Percentiles rank a stretch among this genome's conserved stretches.
Conservation (phyloP, 2,329 filamentous ascomycete genomes). For the Stromatinia cepivora region DNA sequence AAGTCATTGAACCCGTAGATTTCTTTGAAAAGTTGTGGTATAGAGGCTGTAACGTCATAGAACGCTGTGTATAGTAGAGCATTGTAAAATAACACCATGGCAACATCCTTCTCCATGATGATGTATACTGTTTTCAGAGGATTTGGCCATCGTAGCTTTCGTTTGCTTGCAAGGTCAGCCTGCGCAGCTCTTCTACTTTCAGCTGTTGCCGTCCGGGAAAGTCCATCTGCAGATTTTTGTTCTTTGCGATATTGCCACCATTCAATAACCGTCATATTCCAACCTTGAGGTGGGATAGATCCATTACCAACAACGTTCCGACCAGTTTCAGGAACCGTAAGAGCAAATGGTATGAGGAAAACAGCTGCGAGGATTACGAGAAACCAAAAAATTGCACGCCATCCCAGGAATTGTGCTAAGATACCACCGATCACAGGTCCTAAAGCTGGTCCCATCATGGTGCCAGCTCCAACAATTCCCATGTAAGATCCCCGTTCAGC, state of each 20-base stretch:
- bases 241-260: slow-evolving; percentile 40
- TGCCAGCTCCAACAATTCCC: slow-evolving; percentile 62
- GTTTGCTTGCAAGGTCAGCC: slow-evolving; percentile 42
- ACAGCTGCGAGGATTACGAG: slow-evolving; percentile 48
- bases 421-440: slow-evolving; percentile 54
- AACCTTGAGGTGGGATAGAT: slow-evolving; percentile 56
- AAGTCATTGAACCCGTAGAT: slow-evolving; percentile 41
- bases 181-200: slow-evolving; percentile 41
- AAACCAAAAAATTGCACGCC: slow-evolving; percentile 56
- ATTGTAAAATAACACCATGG: slow-evolving; percentile 53
- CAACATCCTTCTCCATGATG: slow-evolving; percentile 58
- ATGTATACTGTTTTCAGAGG: slow-evolving; percentile 56
- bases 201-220: slow-evolving; percentile 39
- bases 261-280: slow-evolving; percentile 59
- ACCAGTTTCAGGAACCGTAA: slow-evolving; percentile 41
- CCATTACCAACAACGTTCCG: slow-evolving; percentile 42
- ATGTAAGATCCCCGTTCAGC: slow-evolving; percentile 73
- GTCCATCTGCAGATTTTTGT: slow-evolving; percentile 30
- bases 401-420: slow-evolving; percentile 50
- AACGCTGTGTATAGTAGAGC: slow-evolving; percentile 58
- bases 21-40: slow-evolving; percentile 48
- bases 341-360: slow-evolving; percentile 42
- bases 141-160: slow-evolving; percentile 55
- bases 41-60: slow-evolving; percentile 53
- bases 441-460: slow-evolving; percentile 48